These are phyloP conservation scores for Hysterium pulicare DNA, from an alignment of 2,329 filamentous ascomycete genomes.

Conservation along the genomic window DNA sequence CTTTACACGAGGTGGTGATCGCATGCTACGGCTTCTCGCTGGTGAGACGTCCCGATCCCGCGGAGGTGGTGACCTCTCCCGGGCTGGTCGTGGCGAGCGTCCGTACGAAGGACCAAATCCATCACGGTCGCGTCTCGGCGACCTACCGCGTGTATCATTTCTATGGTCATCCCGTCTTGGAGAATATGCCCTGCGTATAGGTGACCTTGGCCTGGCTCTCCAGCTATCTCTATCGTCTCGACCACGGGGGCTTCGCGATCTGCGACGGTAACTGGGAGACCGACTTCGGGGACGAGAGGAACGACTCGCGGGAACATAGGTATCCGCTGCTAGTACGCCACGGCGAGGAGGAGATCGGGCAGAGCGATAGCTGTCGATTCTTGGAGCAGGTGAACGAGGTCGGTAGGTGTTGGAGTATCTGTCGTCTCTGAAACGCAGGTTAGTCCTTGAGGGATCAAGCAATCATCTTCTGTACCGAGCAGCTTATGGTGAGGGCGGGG, in stretches of 20 bases:
- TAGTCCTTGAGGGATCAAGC: conserved; percentile 8
- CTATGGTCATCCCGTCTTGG: conserved; percentile 37
- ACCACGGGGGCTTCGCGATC: conserved; percentile 39
- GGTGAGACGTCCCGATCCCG: conserved; percentile 47
- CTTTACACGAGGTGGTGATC: conserved; percentile 42
- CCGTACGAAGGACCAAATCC: conserved; percentile 35
- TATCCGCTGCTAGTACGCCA: conserved; percentile 37
- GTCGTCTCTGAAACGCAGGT: conserved; percentile 26
- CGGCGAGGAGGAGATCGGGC: conserved; percentile 35
- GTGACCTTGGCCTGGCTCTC: conserved; percentile 48
- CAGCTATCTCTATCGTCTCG: conserved; percentile 38
- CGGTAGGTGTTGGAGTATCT: conserved; percentile 38
- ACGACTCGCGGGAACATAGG: conserved; percentile 38
- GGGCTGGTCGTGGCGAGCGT: conserved; percentile 40
- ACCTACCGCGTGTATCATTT: conserved; percentile 35
- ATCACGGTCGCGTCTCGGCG: conserved; percentile 37
- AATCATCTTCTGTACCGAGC: too few species aligned
- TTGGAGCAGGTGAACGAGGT: conserved; percentile 32
- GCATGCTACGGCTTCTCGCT: conserved; percentile 42
- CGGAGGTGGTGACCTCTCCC: conserved; percentile 43
- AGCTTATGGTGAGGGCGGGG: too few species aligned
- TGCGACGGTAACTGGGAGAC: conserved; percentile 36
- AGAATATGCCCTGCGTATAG: conserved; percentile 42
- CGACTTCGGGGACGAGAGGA: conserved; percentile 36
- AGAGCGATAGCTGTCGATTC: conserved; percentile 36